Evolutionary conservation across 148 eudicot species (phyloP), one percentile per base, ranked within the genome.

Genomic region (Cornus florida): DNA sequence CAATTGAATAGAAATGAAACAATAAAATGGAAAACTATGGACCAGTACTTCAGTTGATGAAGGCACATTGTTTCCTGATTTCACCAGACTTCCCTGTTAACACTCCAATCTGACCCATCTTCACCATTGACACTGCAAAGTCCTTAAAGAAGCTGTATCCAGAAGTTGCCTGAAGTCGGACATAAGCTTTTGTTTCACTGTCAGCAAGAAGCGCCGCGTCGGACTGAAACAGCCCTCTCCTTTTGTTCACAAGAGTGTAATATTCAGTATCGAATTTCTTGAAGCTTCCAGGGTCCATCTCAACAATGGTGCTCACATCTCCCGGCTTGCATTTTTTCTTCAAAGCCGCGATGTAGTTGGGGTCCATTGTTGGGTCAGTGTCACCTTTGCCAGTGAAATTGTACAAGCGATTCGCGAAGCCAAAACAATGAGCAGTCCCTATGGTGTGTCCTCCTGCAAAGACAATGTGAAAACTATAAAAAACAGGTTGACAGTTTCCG

Each of bases 341-440:
- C 70, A 92, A 69, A 7, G 46, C 53, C 0, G 64, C 38, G 2
- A 86, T 82, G 72, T 91, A 91, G n/a, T 67, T 53, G 0, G 86
- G 82, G 62, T 84, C 77, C 41, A 92, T 0, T 10, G 88, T 9
- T 0, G 97, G 97, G 77, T 93, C 94, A 0, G 79, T 69, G 70
- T 90, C 93, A 1, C 87, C 92, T 33, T 76, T 79, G 23, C 95
- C 97, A 19, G 86, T 88, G 88, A 87, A 90, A 57, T 93, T 93
- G 90, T 91, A 91, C 32, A 93, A 59, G 2, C 97, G 86, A 14
- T 12, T 66, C 3, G 69, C 1, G 70, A 91, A 78, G 64, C 75
- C 43, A 23, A 70, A 32, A 85, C 97, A 93, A 43, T 89, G 94
- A 5, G 87, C 80, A 7, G 81, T 76, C 64, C 97, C 94, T 14